phyloP scores from a whole-genome alignment of 139 green algal species.

The Chlamydomonas sp. region DNA sequence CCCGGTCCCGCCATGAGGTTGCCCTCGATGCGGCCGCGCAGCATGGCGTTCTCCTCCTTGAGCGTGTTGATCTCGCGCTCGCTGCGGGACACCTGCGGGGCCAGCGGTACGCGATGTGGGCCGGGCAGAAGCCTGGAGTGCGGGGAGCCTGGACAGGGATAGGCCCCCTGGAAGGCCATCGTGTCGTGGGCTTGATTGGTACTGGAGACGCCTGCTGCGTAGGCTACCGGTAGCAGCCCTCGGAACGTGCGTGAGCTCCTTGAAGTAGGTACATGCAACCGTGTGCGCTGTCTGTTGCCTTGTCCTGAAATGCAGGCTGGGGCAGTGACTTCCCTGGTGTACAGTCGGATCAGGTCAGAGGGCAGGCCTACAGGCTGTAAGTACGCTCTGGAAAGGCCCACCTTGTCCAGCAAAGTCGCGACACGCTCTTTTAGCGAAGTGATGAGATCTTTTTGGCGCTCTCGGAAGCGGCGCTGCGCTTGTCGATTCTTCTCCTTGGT shows the following conservation, averaged over 20 bases:
- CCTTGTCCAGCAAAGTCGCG: slow-evolving; percentile 29
- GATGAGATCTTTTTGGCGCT: slow-evolving; percentile 60
- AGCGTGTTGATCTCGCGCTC: slow-evolving; percentile 22
- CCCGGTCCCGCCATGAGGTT: background rate
- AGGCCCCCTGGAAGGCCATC: too few relatives aligned
- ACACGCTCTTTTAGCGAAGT: slow-evolving; percentile 32
- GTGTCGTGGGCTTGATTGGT: too few relatives aligned
- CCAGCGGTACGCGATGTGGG: too few relatives aligned
- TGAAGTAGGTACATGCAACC: background rate
- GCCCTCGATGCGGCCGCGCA: slow-evolving; percentile 20
- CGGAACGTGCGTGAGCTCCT: too few relatives aligned
- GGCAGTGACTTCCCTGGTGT: too few relatives aligned
- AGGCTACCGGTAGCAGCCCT: too few relatives aligned
- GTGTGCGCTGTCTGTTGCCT: too few relatives aligned
- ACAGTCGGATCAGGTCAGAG: too few relatives aligned
- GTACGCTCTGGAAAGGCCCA: background rate
- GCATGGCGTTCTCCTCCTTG: slow-evolving; percentile 36
- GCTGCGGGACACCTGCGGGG: background rate
- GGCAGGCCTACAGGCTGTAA: too few relatives aligned
- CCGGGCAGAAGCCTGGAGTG: background rate
- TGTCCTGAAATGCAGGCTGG: too few relatives aligned
- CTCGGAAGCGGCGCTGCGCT: slow-evolving; percentile 55
- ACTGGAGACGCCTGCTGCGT: too few relatives aligned
- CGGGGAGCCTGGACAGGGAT: background rate
- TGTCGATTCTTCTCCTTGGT: slow-evolving; percentile 62